Conservation (phyloP, 2,329 filamentous ascomycete species). For the Chrysoporthe austroafricana region DNA sequence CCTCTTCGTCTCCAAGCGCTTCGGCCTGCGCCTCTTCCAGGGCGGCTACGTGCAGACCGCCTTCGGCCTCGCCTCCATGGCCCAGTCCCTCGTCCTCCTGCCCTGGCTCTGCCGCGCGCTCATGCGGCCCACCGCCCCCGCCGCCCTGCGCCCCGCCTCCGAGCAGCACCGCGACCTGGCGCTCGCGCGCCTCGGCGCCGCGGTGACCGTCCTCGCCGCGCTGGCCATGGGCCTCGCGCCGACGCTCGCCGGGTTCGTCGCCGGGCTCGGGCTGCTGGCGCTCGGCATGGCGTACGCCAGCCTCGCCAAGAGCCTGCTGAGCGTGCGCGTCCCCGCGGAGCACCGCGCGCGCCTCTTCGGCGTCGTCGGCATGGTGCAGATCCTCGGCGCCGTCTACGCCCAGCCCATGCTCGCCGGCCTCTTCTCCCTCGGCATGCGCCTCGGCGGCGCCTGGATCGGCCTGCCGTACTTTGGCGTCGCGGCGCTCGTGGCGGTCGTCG, state of each 20-base stretch:
- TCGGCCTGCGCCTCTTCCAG: slow-evolving; percentile 34
- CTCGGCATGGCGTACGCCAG: slow-evolving; percentile 37
- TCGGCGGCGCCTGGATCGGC: slow-evolving; percentile 14
- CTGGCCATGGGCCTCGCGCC: slow-evolving; percentile 35
- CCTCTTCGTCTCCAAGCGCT: slow-evolving; percentile 40
- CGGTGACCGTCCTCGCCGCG: slow-evolving; percentile 32
- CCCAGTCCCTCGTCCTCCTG: slow-evolving; percentile 36
- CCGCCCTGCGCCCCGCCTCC: slow-evolving; percentile 23
- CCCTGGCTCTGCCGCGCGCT: slow-evolving; percentile 34
- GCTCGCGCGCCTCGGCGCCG: slow-evolving; percentile 36
- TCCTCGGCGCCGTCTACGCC: slow-evolving; percentile 36
- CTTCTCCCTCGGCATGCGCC: slow-evolving; percentile 37
- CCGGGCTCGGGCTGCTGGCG: slow-evolving; percentile 37
- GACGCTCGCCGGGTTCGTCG: slow-evolving; percentile 34
- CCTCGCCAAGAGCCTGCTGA: slow-evolving; percentile 37
- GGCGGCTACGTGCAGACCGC: slow-evolving; percentile 39
- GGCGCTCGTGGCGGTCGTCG: neutral
- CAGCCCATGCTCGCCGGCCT: slow-evolving; percentile 37
- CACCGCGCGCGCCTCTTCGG: slow-evolving; percentile 39
- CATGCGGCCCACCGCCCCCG: slow-evolving; percentile 30
- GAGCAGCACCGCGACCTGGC: slow-evolving; percentile 37
- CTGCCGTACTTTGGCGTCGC: slow-evolving; percentile 13
- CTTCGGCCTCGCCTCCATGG: slow-evolving; percentile 35
- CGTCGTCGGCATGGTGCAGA: slow-evolving; percentile 37
- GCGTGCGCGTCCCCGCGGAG: slow-evolving; percentile 36